These are phyloP conservation scores for Brettanomyces naardenensis DNA, from an alignment of 805 yeast species.

Conservation along the genomic window DNA sequence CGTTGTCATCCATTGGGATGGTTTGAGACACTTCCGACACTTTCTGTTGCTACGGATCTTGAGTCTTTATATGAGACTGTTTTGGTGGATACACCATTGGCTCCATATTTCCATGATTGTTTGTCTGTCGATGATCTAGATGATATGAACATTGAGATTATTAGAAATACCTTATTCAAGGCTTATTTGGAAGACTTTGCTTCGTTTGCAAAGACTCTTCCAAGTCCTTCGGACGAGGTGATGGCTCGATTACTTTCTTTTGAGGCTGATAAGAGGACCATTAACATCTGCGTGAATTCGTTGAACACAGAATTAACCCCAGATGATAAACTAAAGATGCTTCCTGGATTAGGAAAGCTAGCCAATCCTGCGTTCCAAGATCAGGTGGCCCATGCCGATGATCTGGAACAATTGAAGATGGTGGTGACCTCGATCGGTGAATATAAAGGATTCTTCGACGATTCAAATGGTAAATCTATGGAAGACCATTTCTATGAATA, in stretches of 20 bases:
- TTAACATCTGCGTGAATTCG: slow-evolving; percentile 87
- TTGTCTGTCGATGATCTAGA: slow-evolving; percentile 83
- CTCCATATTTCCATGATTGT: slow-evolving; percentile 91
- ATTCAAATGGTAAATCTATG: slow-evolving; percentile 46
- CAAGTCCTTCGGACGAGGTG: slow-evolving; percentile 71
- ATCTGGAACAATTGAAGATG: slow-evolving; percentile 70
- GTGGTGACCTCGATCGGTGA: slow-evolving; percentile 59
- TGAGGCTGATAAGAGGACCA: slow-evolving; percentile 93
- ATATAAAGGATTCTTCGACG: slow-evolving; percentile 51
- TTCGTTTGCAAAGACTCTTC: slow-evolving; percentile 52
- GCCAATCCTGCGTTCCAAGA: slow-evolving; percentile 58
- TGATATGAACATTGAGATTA: slow-evolving; percentile 90
- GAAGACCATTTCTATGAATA: slow-evolving; percentile 92
- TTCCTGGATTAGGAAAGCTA: slow-evolving; percentile 79
- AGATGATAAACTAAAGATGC: slow-evolving; percentile 60
- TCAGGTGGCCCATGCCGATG: slow-evolving; percentile 70
- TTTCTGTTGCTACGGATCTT: slow-evolving; percentile 89
- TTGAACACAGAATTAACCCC: slow-evolving; percentile 72
- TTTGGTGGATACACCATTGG: slow-evolving; percentile 92
- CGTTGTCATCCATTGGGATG: slow-evolving; percentile 97
- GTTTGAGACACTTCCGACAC: slow-evolving; percentile 95
- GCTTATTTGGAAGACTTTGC: slow-evolving; percentile 88
- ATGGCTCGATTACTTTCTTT: slow-evolving; percentile 74
- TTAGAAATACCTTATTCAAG: slow-evolving; percentile 84
- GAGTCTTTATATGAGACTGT: slow-evolving; percentile 91